phyloP scores from a whole-genome alignment of 139 green algal species.

The Astrephomene gubernaculifera region DNA sequence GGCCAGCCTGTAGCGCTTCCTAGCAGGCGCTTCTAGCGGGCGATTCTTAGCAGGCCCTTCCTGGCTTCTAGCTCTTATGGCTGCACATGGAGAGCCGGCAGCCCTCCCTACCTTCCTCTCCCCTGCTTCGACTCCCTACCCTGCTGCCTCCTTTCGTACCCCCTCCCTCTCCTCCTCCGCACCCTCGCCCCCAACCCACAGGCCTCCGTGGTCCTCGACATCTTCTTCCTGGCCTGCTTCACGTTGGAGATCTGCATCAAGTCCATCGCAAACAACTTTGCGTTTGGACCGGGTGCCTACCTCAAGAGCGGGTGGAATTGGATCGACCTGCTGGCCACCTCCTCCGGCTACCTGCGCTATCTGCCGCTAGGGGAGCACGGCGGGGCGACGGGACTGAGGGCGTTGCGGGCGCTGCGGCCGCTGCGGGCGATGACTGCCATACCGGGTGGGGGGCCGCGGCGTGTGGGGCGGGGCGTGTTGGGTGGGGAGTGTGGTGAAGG shows the following conservation, averaged over 20 bases:
- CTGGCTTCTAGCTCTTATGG: too few species aligned
- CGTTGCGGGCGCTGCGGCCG: constrained; percentile 61
- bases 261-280: constrained; percentile 44
- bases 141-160: background rate
- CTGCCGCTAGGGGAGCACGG: constrained; percentile 32
- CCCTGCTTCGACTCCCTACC: too few species aligned
- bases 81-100: too few species aligned
- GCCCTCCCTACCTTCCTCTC: too few species aligned
- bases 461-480: background rate
- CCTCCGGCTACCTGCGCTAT: constrained; percentile 43
- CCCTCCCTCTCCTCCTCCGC: background rate
- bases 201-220: constrained; percentile 37
- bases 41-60: too few species aligned
- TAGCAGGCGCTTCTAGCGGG: too few species aligned
- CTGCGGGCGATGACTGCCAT: constrained; percentile 55
- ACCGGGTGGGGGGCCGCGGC: constrained; percentile 3
- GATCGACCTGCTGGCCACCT: constrained; percentile 57
- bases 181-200: background rate
- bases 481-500: background rate
- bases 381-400: constrained; percentile 52
- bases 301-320: constrained; percentile 55
- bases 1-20: too few species aligned
- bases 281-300: constrained; percentile 48
- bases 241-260: constrained; percentile 56
- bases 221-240: constrained; percentile 56